Base-by-base conservation (phyloP, 2,329 filamentous ascomycete species). In the Pestalotiopsis sp. region DNA sequence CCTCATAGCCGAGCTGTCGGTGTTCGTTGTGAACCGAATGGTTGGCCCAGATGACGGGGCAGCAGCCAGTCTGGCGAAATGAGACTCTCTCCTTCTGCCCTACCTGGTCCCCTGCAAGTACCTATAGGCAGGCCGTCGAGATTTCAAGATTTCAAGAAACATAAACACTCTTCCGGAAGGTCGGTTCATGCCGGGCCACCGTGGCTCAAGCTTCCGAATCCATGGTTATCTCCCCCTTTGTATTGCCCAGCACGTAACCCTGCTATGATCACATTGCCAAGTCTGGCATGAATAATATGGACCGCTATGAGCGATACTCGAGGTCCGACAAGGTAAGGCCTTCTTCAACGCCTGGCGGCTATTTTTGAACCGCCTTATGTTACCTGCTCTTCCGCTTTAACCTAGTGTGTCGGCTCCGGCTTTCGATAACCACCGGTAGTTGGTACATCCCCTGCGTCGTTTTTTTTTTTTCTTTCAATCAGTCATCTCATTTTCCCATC, bases 91-190 rank as follows among this genome's bases (percentile, higher is more conserved):
- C 25, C 4, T 59, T 27, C 23, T 36, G 57, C 57, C 23, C 23
- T 59, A 27, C 23, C 31, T 36, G 31, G 31, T 36, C 23, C 27
- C 13, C 12, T 59, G 31, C 31, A 36, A 36, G 31, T 36, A 36
- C 31, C 31, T 36, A 36, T 36, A 36, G 31, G 31, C 31, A 36
- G 31, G 31, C 31, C 9, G 7, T 36, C 31, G 7, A 36, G 27
- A 13, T 27, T 59, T 59, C n/a, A 52, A 52, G 45, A 52, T 17
- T 62, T 25, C 9, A 13, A 25, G 39, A 39, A 23, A 36, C 5
- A 27, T 12, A 17, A 56, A 23, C 36, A 45, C 65, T 39, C 52
- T 67, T 60, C 56, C 39, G 65, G 65, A 67, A 67, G 65, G 65
- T 67, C 65, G 27, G 52, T 59, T 39, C 23, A 14, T 45, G n/a